phyloP scores from a whole-genome alignment of 106 monocot genomes.

The Dioscorea alata region DNA sequence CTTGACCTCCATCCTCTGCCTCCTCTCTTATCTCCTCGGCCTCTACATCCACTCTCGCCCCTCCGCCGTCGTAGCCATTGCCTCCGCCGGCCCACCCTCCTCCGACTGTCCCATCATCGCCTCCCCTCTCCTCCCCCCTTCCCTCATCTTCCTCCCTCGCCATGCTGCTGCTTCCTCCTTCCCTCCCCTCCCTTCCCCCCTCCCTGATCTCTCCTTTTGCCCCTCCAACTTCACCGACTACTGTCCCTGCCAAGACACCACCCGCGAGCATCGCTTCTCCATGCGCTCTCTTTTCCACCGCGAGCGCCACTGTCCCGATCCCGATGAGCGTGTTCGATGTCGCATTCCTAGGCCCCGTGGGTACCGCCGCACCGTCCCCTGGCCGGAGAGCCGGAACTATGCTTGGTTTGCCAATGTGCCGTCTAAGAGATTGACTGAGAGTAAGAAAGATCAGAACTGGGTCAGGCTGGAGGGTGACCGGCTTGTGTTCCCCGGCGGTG shows the following conservation, averaged over 20 bases:
- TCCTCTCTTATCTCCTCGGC: slow-evolving; percentile 35
- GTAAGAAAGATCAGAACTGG: slow-evolving; percentile 79
- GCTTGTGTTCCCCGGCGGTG: slow-evolving; percentile 85
- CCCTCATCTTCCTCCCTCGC: slow-evolving; percentile 25
- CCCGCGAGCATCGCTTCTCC: slow-evolving; percentile 37
- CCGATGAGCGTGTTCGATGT: slow-evolving; percentile 22
- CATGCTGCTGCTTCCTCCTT: slow-evolving; percentile 13
- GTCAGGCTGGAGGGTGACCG: slow-evolving; percentile 54
- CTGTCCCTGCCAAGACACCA: slow-evolving; percentile 80
- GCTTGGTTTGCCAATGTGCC: slow-evolving; percentile 82
- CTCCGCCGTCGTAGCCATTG: not conserved
- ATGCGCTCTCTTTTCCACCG: slow-evolving; percentile 29
- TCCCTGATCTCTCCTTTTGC: slow-evolving; percentile 42
- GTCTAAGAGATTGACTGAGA: slow-evolving; percentile 34
- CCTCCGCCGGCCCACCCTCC: not conserved
- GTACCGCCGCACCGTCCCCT: slow-evolving; percentile 37
- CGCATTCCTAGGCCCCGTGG: slow-evolving; percentile 48
- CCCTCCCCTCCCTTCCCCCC: slow-evolving; percentile 12
- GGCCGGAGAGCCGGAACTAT: slow-evolving; percentile 60
- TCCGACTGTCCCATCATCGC: not conserved
- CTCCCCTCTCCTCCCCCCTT: not conserved
- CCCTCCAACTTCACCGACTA: slow-evolving; percentile 61
- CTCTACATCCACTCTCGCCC: slow-evolving; percentile 23
- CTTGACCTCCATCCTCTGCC: slow-evolving; percentile 19
- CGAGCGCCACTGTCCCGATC: slow-evolving; percentile 73